These are phyloP conservation scores for Capsicum pubescens DNA, from an alignment of 257 asterid genomes.

Conservation along the genomic window DNA sequence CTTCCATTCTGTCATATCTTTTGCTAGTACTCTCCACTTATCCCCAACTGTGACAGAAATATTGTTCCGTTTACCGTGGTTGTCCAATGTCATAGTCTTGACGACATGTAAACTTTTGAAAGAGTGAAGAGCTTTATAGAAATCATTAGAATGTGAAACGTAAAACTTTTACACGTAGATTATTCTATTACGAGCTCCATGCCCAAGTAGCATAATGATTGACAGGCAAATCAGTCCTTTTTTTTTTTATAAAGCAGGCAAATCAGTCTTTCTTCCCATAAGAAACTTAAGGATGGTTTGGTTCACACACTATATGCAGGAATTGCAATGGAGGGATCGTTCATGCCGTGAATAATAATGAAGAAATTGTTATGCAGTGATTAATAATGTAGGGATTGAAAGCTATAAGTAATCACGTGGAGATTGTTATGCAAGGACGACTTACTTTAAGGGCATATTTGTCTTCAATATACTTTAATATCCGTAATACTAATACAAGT, in stretches of 20 bases:
- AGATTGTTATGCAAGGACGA: neutral
- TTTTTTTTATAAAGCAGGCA: neutral
- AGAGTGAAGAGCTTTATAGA: neutral
- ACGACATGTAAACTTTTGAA: neutral
- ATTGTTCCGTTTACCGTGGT: neutral
- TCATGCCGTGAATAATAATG: neutral
- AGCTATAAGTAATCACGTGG: neutral
- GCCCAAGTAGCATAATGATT: slow-evolving; percentile 15
- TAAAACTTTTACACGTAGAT: neutral
- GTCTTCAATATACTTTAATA: neutral
- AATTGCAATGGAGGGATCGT: neutral
- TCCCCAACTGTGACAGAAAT: neutral
- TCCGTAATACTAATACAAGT: neutral
- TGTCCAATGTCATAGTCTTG: slow-evolving; percentile 15
- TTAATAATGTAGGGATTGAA: neutral
- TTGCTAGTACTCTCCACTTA: neutral
- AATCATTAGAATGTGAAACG: neutral
- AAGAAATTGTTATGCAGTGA: neutral
- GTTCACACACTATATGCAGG: neutral
- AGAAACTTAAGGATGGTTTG: neutral
- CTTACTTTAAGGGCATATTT: slow-evolving; percentile 2
- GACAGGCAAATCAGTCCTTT: neutral
- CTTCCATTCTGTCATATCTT: neutral
- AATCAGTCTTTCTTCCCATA: slow-evolving; percentile 20
- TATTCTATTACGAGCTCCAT: slow-evolving; percentile 18